Evolutionary conservation across 169 alveolate species (phyloP), one percentile per base, ranked within the genome.

Genomic region (Plasmodium berghei): DNA sequence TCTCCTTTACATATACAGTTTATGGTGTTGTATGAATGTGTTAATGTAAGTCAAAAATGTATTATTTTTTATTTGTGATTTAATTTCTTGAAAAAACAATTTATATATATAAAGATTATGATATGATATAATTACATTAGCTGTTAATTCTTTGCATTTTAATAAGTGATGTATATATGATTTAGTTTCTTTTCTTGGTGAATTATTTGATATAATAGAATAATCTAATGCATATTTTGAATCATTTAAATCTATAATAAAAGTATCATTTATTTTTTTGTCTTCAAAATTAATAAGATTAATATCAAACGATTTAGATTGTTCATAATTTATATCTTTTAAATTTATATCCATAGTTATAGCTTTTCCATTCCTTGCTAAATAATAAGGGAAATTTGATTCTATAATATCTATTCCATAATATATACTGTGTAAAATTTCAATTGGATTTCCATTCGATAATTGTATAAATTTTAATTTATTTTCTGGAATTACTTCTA

Each of bases 381-480:
- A 61, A 20, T 34, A 24, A 66, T 83, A 73, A 24, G 95, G 95
- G 45, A 86, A 87, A 22, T 89, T 88, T 8, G 95, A 34, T 71
- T 89, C 85, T 22, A 92, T 48, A 58, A 92, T 88, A 58, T 92
- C 95, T 24, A 92, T 66, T n/a, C 95, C 95, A 66, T 83, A 56
- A 46, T 59, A 80, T n/a, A 89, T 59, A 54, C 89, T 72, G 20
- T 92, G 93, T n/a, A 92, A 52, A 70, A 92, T 67, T 72, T 92
- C 93, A 34, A 88, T 52, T n/a, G 93, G 92, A n/a, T 77, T 73
- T 14, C 95, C 95, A 10, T 46, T 54, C 34, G 80, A 59, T 10
- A 92, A 73, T 73, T 92, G 95, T 49, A 92, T 77, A 48, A 92
- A 48, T 71, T 90, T 88, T 18, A 89, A 80, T 83, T 89, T 89